Evolutionary conservation across 148 eudicot genomes (phyloP).

Genomic region (Salicornia ramosissima): DNA sequence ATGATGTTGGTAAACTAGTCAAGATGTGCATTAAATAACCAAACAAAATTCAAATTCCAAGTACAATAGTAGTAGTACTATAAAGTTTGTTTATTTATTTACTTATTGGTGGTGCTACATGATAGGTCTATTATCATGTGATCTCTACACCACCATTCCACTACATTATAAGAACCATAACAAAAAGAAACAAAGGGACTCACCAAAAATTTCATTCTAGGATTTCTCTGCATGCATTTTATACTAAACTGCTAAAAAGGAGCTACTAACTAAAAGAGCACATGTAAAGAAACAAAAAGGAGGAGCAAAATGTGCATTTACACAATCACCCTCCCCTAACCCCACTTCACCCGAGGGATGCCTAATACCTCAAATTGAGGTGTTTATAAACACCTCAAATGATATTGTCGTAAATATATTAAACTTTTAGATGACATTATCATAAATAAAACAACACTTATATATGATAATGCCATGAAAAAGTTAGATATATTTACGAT

Average conservation of each 20-base stretch:
- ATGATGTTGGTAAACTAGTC: neutral
- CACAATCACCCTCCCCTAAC: constrained; percentile 9
- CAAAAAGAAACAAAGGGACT: constrained; percentile 16
- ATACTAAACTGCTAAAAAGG: constrained; percentile 19
- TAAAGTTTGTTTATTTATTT: neutral
- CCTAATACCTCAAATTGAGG: too few relatives aligned
- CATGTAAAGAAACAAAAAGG: constrained; percentile 19
- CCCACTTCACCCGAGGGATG: neutral
- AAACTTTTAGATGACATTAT: too few relatives aligned
- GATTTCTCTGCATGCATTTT: constrained; percentile 24
- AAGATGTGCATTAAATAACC: neutral
- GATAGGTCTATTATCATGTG: neutral
- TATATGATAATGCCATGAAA: too few relatives aligned
- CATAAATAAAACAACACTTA: too few relatives aligned
- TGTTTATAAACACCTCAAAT: too few relatives aligned
- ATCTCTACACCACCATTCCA: neutral
- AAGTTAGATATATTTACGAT: too few relatives aligned
- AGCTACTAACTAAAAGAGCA: constrained; percentile 13
- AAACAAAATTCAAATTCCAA: neutral
- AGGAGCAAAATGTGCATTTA: constrained; percentile 14
- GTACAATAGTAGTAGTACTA: neutral
- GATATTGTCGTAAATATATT: too few relatives aligned
- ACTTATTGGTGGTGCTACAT: neutral
- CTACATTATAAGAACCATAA: constrained; percentile 6
- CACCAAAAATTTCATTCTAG: constrained; percentile 25